Base-by-base conservation (phyloP, 116 monocot genomes). In the Zostera marina region DNA sequence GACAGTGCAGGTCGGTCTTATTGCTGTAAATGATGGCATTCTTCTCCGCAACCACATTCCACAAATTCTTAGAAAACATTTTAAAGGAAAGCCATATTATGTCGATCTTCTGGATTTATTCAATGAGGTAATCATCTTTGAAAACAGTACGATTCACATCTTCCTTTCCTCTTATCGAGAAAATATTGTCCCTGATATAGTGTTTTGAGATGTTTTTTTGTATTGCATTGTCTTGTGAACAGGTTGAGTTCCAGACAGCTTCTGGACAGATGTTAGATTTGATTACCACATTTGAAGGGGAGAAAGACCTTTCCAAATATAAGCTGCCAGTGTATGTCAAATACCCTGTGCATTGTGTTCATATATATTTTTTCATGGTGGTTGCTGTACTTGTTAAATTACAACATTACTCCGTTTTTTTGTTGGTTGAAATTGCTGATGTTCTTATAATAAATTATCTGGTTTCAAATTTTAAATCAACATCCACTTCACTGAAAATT, bases 201-300 rank as follows among this genome's bases (percentile, higher is more conserved):
- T 32, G n/a, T n/a, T n/a, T 5, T 32, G 32, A 32, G 32, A 32
- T 0, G 32, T 32, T 32, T 32, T 32, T 32, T 32, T 32, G 32
- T 63, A 12, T 73, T 13, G 51, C 20, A 41, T 66, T 51, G 51
- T 19, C 20, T 19, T 51, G 9, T 51, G n/a, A 15, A 22, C 55
- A 93, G 93, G 84, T 93, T 59, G 93, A 93, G 60, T 93, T 93
- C 64, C 87, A 93, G 63, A 93, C 93, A 23, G 88, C 93, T 70
- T 93, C 88, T 23, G 93, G 93, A 39, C 93, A 93, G 66, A 78
- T 88, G 83, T 60, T 93, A 15, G 93, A 93, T 73, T 71, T 93
- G 60, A 93, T 87, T 55, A 93, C 93, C 44, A 93, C 93, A 26
- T 84, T 79, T 60, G 88, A 87, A 70, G 93, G 93, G 69, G 84